Conservation (phyloP, 2,329 filamentous ascomycete species). For the Colletotrichum kahawae region DNA sequence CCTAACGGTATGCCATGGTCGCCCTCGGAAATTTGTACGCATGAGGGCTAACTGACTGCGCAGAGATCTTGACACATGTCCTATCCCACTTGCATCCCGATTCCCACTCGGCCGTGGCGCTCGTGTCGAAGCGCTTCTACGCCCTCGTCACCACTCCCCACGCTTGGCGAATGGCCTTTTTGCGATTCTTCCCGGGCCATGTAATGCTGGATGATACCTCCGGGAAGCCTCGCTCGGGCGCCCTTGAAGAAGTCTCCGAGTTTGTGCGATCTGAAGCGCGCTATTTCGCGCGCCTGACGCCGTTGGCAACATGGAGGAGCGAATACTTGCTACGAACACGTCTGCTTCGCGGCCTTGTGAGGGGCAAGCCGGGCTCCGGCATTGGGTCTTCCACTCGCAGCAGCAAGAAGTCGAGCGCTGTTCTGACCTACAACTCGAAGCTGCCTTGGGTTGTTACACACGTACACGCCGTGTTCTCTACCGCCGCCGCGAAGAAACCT, state of each 20-base stretch:
- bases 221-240: constrained; percentile 38
- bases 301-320: constrained; percentile 90
- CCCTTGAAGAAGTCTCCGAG: constrained; percentile 52
- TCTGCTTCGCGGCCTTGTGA: constrained; percentile 78
- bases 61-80: constrained; percentile 92
- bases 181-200: constrained; percentile 85
- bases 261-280: constrained; percentile 74
- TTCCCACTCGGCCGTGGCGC: constrained; percentile 79
- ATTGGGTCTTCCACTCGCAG: constrained; percentile 57
- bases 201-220: constrained; percentile 53
- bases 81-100: constrained; percentile 88
- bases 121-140: constrained; percentile 89
- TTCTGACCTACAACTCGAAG: constrained; percentile 86
- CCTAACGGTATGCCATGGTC: constrained; percentile 74
- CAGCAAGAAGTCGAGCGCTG: constrained; percentile 70
- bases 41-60: constrained; percentile 2
- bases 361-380: constrained; percentile 77
- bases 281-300: constrained; percentile 81
- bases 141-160: constrained; percentile 87
- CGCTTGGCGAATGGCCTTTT: constrained; percentile 92
- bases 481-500: constrained; percentile 65
- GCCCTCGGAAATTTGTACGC: background rate
- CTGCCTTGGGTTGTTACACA: constrained; percentile 80
- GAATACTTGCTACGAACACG: constrained; percentile 92
- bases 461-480: constrained; percentile 76